A percentile compares a stretch with the other conserved stretches of the same genome.
These are phyloP conservation scores for Fraxinus paxiana DNA, from an alignment of 305 asterid genomes.

Conservation along the genomic window DNA sequence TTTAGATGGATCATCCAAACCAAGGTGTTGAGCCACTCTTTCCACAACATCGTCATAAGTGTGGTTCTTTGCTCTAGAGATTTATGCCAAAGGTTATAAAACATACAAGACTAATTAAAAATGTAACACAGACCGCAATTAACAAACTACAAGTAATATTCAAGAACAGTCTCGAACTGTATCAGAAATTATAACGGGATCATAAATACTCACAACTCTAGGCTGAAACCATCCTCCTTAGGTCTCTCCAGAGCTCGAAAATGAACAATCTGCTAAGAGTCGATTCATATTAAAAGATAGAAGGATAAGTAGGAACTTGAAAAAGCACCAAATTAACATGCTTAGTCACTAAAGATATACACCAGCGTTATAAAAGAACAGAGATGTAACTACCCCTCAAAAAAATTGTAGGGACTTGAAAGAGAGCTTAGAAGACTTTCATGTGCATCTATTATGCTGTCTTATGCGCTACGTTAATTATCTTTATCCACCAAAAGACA, in stretches of 20 bases:
- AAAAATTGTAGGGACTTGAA: not conserved
- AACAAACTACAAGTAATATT: not conserved
- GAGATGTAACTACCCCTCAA: not conserved
- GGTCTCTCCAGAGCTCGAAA: conserved; percentile 45
- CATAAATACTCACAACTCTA: conserved; percentile 37
- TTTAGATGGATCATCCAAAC: conserved; percentile 44
- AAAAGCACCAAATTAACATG: not conserved
- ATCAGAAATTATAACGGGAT: not conserved
- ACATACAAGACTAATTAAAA: not conserved
- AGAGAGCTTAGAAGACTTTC: conserved; percentile 10
- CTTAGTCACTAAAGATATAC: conserved; percentile 1
- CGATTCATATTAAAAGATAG: not conserved
- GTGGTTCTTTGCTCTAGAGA: conserved; percentile 38
- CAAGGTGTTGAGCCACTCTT: conserved; percentile 34
- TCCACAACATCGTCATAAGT: conserved; percentile 45
- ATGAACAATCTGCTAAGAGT: conserved; percentile 36
- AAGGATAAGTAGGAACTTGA: not conserved
- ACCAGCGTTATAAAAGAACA: not conserved
- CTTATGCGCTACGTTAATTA: conserved; percentile 1
- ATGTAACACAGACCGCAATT: conserved; percentile 1
- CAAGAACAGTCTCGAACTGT: not conserved
- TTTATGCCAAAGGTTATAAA: not conserved
- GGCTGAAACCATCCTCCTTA: conserved; percentile 41
- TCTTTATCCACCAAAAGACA: not conserved
- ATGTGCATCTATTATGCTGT: not conserved